Evolutionary conservation across 179 eudicot species (phyloP).

Genomic region (Carnegiea gigantea): DNA sequence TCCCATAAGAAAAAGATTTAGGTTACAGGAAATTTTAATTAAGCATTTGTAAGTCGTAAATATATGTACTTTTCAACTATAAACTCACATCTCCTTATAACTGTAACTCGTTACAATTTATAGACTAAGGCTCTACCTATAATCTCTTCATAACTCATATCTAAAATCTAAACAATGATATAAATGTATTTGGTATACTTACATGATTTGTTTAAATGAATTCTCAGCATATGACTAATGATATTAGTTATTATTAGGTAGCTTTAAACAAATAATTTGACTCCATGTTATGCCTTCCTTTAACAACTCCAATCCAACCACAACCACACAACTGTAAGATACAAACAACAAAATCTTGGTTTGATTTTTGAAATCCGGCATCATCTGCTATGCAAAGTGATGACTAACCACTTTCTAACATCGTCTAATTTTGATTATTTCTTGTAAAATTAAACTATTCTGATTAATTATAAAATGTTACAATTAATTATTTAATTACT

Average conservation of each 20-base stretch:
- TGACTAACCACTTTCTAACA: conserved; percentile 1
- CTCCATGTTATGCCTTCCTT: background rate
- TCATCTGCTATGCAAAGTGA: background rate
- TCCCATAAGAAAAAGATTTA: too few relatives aligned
- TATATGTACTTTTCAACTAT: too few relatives aligned
- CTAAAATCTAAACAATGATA: too few relatives aligned
- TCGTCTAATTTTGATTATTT: background rate
- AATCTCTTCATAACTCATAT: too few relatives aligned
- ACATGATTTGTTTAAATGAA: background rate
- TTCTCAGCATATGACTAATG: background rate
- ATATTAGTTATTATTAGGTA: conserved; percentile 9
- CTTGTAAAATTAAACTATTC: background rate
- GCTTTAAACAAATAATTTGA: background rate
- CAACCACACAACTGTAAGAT: background rate
- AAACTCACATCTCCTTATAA: too few relatives aligned
- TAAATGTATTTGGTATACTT: too few relatives aligned
- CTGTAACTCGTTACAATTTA: too few relatives aligned
- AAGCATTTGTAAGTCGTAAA: too few relatives aligned
- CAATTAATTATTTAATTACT: background rate
- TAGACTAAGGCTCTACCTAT: too few relatives aligned
- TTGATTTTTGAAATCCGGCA: background rate
- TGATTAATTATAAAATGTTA: background rate
- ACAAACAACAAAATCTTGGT: conserved; percentile 1
- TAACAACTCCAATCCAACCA: conserved; percentile 1
- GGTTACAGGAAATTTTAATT: too few relatives aligned